Base-by-base conservation (phyloP, 2,329 filamentous ascomycete species). In the Cordyceps cicadae region DNA sequence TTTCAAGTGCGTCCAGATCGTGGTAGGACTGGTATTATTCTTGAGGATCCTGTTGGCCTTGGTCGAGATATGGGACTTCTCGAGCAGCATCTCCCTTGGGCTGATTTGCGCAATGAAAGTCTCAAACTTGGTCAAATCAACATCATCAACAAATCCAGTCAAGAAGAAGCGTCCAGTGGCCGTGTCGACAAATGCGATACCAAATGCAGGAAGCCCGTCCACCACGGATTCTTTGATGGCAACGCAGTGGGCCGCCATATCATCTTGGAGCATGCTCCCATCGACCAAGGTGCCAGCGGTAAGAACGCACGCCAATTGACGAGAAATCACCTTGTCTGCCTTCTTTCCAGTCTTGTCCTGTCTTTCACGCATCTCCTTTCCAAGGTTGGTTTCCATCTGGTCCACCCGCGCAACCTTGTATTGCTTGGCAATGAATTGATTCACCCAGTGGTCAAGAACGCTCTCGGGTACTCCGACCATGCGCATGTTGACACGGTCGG, bases 391-490 rank as follows among this genome's bases (percentile, higher is more conserved):
- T 76, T 99, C 94, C 81, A 92, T 92, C 72, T 99, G 94, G 71
- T 97, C 94, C 26, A 99, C 94, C 19, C 93, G 83, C 7, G 94
- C 94, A 59, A 99, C 95, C 75, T 99, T 99, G 83, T 87, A 96
- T 39, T 95, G 94, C 73, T 97, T 97, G 62, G 93, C 94, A 46
- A 99, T 92, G 68, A 99, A 99, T 69, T 99, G 94, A 68, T 95
- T 96, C 61, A 94, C 92, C 94, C 94, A 99, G 72, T 94, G 87
- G 69, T 94, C 90, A n/a, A 99, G 79, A 14, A 92, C 96, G 70
- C 91, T 89, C 73, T 99, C 94, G 0, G 94, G 94, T 0, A 99
- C 94, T 63, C 94, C 94, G 2, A 97, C 94, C 94, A 99, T 99
- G 66, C 93, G 89, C 94, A 99, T 99, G 72, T 99, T 99, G 72